These are phyloP conservation scores for Coemansia sp. DNA, from an alignment of 192 early-diverging fungal species.

Conservation along the genomic window DNA sequence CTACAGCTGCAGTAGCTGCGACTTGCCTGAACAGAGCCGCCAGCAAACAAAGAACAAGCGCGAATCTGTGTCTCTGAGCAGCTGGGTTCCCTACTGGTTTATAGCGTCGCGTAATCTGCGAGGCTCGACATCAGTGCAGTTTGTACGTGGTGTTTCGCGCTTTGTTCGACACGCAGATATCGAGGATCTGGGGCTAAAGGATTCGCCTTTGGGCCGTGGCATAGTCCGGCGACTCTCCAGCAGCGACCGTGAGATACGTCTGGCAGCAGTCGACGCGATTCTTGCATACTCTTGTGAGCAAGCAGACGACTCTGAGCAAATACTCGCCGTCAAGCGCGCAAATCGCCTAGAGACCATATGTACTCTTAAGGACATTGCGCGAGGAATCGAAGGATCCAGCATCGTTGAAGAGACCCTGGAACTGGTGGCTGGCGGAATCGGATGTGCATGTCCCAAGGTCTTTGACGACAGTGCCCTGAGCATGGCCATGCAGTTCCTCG, in stretches of 20 bases:
- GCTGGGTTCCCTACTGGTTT: slow-evolving; percentile 51
- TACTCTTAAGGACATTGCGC: slow-evolving; percentile 5
- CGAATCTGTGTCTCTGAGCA: slow-evolving; percentile 20
- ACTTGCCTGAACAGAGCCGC: neutral
- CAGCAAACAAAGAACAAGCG: neutral
- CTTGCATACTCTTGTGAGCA: slow-evolving; percentile 17
- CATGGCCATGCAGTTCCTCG: slow-evolving; percentile 20
- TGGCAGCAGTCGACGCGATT: slow-evolving; percentile 36
- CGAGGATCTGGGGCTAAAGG: slow-evolving; percentile 27
- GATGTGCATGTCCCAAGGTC: slow-evolving; percentile 21
- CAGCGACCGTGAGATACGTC: slow-evolving; percentile 42
- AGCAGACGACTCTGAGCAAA: slow-evolving; percentile 9
- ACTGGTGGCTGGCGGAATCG: slow-evolving; percentile 41
- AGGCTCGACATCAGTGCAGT: slow-evolving; percentile 17
- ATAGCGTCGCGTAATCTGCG: slow-evolving; percentile 32
- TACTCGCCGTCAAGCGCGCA: slow-evolving; percentile 8
- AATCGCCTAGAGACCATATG: slow-evolving; percentile 33
- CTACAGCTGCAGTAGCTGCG: slow-evolving; percentile 1
- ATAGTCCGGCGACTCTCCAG: slow-evolving; percentile 37
- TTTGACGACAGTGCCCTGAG: slow-evolving; percentile 23
- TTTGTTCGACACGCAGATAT: slow-evolving; percentile 41
- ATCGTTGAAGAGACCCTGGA: slow-evolving; percentile 39
- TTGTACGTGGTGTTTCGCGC: slow-evolving; percentile 24
- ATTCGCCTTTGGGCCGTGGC: slow-evolving; percentile 37
- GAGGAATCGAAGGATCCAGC: slow-evolving; percentile 10